These are phyloP conservation scores for Ilyonectria mors-panacis DNA, from an alignment of 2,329 filamentous ascomycete genomes.

Conservation along the genomic window DNA sequence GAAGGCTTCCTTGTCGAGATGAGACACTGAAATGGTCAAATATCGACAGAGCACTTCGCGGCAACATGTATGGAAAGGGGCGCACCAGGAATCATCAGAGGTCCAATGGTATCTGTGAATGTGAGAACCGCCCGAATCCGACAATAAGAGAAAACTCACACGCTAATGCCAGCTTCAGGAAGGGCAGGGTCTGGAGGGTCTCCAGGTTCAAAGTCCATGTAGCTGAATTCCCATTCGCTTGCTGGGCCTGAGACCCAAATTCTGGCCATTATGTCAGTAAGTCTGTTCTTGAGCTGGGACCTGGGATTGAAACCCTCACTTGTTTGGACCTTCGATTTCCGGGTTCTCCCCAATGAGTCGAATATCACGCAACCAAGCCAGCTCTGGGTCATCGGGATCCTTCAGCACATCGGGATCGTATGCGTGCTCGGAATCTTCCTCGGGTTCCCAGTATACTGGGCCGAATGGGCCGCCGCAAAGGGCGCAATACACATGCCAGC, in stretches of 20 bases:
- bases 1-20: constrained; percentile 14
- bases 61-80: constrained; percentile 25
- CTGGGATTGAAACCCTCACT: neutral
- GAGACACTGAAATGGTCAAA: constrained; percentile 4
- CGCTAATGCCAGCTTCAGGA: neutral
- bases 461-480: constrained; percentile 14
- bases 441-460: constrained; percentile 2
- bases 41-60: constrained; percentile 17
- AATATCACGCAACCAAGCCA: constrained; percentile 8
- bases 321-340: constrained; percentile 1
- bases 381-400: neutral
- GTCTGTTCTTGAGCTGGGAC: neutral
- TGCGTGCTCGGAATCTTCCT: neutral
- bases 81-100: neutral
- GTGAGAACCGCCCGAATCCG: neutral
- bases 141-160: neutral
- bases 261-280: neutral
- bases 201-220: neutral
- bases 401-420: constrained; percentile 2
- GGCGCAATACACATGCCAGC: constrained; percentile 17
- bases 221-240: neutral
- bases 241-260: constrained; percentile 12
- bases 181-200: constrained; percentile 1
- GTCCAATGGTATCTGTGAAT: constrained; percentile 11
- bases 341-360: constrained; percentile 10